These are phyloP conservation scores for Phaseolus lunatus DNA, from an alignment of 306 rosid species.

Conservation along the genomic window DNA sequence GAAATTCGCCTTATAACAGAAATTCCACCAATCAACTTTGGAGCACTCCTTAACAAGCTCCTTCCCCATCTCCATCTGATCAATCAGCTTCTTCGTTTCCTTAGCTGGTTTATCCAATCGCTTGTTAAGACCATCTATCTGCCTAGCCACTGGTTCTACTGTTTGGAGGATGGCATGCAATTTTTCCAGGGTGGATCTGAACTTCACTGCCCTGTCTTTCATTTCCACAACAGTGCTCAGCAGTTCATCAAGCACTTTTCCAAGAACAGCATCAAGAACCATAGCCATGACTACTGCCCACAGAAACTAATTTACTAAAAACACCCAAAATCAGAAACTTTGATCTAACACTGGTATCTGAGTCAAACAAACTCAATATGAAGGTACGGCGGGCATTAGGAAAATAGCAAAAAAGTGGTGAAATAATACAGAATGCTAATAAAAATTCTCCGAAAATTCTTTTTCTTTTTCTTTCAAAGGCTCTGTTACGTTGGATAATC, in stretches of 20 bases:
- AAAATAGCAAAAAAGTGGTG: not conserved
- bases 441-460: not conserved
- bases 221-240: slow-evolving; percentile 3
- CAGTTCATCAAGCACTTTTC: slow-evolving; percentile 38
- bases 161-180: slow-evolving; percentile 33
- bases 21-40: slow-evolving; percentile 48
- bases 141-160: slow-evolving; percentile 32
- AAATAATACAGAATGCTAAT: not conserved
- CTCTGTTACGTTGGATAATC: not conserved
- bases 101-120: slow-evolving; percentile 27
- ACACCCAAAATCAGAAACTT: not conserved
- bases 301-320: not conserved
- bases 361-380: not conserved
- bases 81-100: slow-evolving; percentile 34
- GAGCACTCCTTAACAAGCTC: slow-evolving; percentile 49
- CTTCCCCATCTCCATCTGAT: slow-evolving; percentile 39
- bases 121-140: slow-evolving; percentile 42
- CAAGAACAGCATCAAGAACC: slow-evolving; percentile 47
- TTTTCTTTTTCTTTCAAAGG: not conserved
- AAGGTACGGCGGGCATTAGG: no score
- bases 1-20: slow-evolving; percentile 29
- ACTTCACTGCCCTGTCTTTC: slow-evolving; percentile 42
- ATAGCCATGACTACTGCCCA: slow-evolving; percentile 33
- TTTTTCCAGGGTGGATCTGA: slow-evolving; percentile 32
- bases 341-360: not conserved